Percentiles rank a stretch among this genome's conserved stretches.
phyloP scores from a whole-genome alignment of 371 early-diverging fungal species.

The Syncephalastrum monosporum region DNA sequence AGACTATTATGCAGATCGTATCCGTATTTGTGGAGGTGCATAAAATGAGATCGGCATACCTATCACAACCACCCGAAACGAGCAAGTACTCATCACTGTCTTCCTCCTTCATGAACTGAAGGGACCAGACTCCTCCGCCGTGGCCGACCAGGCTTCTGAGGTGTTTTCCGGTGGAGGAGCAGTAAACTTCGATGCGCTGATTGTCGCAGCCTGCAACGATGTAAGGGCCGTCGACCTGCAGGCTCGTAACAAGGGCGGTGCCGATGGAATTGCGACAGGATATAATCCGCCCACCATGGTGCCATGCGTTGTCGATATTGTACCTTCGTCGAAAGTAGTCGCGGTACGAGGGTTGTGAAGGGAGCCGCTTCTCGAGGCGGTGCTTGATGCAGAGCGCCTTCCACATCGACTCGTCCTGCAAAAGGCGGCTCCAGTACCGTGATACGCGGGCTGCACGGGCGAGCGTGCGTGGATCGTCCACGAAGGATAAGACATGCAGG shows the following conservation, averaged over 20 bases:
- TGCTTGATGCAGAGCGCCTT: conserved; percentile 49
- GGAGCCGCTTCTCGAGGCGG: conserved; percentile 9
- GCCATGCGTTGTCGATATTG: conserved; percentile 75
- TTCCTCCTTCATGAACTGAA: conserved; percentile 69
- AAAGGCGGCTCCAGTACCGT: conserved; percentile 70
- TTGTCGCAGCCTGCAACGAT: conserved; percentile 87
- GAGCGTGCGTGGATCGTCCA: conserved; percentile 71
- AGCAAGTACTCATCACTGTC: conserved; percentile 57
- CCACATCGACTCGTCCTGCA: conserved; percentile 63
- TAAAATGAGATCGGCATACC: conserved; percentile 34
- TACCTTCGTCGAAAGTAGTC: conserved; percentile 70
- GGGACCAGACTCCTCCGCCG: conserved; percentile 93
- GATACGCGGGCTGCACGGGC: conserved; percentile 77
- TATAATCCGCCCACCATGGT: conserved; percentile 61
- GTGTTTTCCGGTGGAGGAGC: conserved; percentile 64
- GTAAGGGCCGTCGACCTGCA: conserved; percentile 84
- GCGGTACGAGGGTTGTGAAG: conserved; percentile 55
- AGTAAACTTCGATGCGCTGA: conserved; percentile 79
- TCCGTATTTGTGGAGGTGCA: background rate
- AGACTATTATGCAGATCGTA: background rate
- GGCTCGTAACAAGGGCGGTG: conserved; percentile 77
- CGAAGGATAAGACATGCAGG: conserved; percentile 67
- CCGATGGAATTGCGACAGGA: conserved; percentile 54
- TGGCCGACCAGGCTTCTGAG: conserved; percentile 78
- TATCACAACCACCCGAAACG: conserved; percentile 78